A percentile compares a stretch with the other conserved stretches of the same genome.
These are phyloP conservation scores for Aspergillus conjunctus DNA, from an alignment of 495 filamentous ascomycete genomes.

Conservation along the genomic window DNA sequence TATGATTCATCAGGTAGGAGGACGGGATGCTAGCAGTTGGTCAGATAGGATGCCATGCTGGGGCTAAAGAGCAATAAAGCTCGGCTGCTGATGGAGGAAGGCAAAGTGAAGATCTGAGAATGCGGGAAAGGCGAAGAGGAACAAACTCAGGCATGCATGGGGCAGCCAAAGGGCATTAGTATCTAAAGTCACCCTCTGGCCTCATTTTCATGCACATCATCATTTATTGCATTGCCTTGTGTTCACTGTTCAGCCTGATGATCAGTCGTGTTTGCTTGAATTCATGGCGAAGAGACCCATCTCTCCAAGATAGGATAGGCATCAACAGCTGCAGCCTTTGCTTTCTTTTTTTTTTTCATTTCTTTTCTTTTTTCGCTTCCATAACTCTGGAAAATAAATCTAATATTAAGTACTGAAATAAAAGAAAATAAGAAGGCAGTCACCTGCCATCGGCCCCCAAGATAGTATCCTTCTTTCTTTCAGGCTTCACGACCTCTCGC, in stretches of 20 bases:
- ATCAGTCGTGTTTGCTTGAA: neutral
- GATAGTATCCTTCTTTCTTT: no score
- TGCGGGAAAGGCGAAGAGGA: neutral
- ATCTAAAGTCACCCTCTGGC: neutral
- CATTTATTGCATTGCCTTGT: constrained; percentile 1
- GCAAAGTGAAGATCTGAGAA: neutral
- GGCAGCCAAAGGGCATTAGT: neutral
- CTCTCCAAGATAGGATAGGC: constrained; percentile 11
- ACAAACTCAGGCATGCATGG: constrained; percentile 5
- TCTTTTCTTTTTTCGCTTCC: constrained; percentile 3
- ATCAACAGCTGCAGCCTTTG: constrained; percentile 1
- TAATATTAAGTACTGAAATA: neutral
- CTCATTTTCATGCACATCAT: neutral
- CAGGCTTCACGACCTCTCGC: no score
- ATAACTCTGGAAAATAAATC: neutral
- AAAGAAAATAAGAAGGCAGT: neutral
- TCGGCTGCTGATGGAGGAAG: neutral
- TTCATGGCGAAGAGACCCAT: neutral
- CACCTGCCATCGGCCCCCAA: no score
- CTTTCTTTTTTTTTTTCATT: constrained; percentile 5
- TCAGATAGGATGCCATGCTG: neutral
- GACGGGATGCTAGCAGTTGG: neutral
- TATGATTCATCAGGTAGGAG: neutral
- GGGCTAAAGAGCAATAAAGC: neutral
- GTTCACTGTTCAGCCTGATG: constrained; percentile 7